Evolutionary conservation across 192 early-diverging fungal species (phyloP), one percentile per base, ranked within the genome.

Genomic region (Ambispora gerdemannii): DNA sequence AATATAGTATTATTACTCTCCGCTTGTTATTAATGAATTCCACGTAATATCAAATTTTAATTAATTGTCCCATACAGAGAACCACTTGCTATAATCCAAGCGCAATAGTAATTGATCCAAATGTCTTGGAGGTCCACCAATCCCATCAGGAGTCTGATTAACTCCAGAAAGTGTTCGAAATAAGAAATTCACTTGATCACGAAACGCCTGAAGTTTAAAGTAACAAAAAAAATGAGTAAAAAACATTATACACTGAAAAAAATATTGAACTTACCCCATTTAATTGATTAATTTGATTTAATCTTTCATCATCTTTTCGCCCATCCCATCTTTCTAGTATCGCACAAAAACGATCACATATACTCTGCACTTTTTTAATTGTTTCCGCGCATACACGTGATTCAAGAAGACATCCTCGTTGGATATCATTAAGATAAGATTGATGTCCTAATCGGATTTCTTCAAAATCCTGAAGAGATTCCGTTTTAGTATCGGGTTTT

Each of bases 61-160:
- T n/a, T n/a, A n/a, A n/a, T n/a, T n/a, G n/a, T n/a, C n/a, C 53
- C 53, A 55, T 55, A 22, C 53, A 55, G 77, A 78, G 50, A 68
- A 75, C 71, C 74, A 81, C 20, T 78, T 78, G 38, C 76, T 78
- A 70, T 76, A 78, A 30, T 81, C 80, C 22, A 81, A 61, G 1
- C 75, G 74, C 35, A 74, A 70, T 13, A 81, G 56, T 38, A 81
- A 58, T 50, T 69, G 38, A 72, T 78, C 77, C 32, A 81, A 38
- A 66, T 76, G 65, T 13, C 58, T 36, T 28, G 70, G 74, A 0
- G 61, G 60, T 15, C 69, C 74, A 25, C 35, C 80, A 68, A 75
- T 70, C 30, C 35, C 63, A 32, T 70, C 75, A 43, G 55, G 58
- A 4, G 43, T 52, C 51, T 73, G 32, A 70, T 68, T 65, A 70